Evolutionary conservation across 495 filamentous ascomycete species (phyloP).

Genomic region (Xylaria sp.): DNA sequence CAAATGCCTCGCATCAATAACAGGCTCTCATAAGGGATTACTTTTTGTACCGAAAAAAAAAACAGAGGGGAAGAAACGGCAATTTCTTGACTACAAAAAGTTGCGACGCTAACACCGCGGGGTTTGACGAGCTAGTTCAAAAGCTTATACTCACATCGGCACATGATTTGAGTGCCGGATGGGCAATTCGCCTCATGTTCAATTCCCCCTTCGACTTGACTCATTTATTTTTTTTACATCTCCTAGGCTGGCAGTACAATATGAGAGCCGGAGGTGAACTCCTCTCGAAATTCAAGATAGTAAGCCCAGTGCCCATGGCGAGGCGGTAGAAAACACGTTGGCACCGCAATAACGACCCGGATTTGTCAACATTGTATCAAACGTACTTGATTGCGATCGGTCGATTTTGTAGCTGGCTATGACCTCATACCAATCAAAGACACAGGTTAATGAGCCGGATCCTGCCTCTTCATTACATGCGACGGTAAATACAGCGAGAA

Average conservation of each 20-base stretch:
- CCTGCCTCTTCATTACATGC: not conserved
- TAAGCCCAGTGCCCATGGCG: not conserved
- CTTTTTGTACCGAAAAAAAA: not conserved
- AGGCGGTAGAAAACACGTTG: not conserved
- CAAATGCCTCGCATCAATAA: not conserved
- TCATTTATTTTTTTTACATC: not conserved
- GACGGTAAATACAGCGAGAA: not conserved
- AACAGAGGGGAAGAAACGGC: not conserved
- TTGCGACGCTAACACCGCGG: not conserved
- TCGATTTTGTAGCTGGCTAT: not conserved
- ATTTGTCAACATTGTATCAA: not conserved
- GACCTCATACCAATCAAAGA: not conserved
- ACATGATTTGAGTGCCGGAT: not conserved
- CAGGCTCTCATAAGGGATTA: not conserved
- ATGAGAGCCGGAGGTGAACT: not conserved
- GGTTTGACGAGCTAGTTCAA: not conserved
- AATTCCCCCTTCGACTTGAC: not conserved
- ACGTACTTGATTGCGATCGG: not conserved
- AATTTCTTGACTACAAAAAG: not conserved
- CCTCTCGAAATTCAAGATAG: not conserved
- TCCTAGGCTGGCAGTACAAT: not conserved
- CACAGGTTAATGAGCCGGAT: too few species aligned
- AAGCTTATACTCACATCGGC: not conserved
- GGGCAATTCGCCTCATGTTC: not conserved
- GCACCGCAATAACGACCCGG: not conserved